Base-by-base conservation (phyloP, 1,139 yeast species). In the Spencermartinsiella ligniputridi region DNA sequence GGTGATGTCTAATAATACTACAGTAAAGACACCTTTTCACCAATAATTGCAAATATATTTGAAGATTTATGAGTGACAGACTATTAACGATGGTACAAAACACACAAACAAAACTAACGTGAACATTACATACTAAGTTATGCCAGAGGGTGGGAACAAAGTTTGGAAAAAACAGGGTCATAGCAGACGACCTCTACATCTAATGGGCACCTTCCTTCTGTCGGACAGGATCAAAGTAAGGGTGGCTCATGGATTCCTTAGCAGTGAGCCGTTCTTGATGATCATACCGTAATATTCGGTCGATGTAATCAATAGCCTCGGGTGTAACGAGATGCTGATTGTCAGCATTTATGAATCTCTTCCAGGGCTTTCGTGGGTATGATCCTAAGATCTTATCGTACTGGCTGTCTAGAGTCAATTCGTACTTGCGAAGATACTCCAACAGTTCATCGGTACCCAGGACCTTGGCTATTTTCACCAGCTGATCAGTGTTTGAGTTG, bases 241-340 rank as follows among this genome's bases (percentile, higher is more conserved):
- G 76, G 67, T 94, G 97, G 15, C 70, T 80, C 95, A 94, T 83
- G 18, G 98, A 97, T 66, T 94, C 97, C 63, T 77, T 76, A 2
- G 98, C 97, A 9, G 98, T 92, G 47, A 90, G 75, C 58, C 99
- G 79, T 62, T 85, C 90, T 63, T 89, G 96, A 63, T 94, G 99
- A 63, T 94, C 98, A 61, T 89, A 94, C 51, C 88, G 78, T 57
- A 94, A 72, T 55, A 94, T 69, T 53, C 81, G 76, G 64, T 90
- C 97, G 51, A 90, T 76, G 55, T 92, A 76, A 63, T 89, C 96
- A 52, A 92, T 71, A 37, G 88, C 83, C 46, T 84, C 92, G 11
- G 75, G 72, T 44, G 81, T 76, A 21, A 86, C 79, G 49, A 88
- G 75, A 53, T 78, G 80, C 61, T 75, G 78, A 66, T 90, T 94